phyloP scores from a whole-genome alignment of 305 asterid genomes.

The Fraxinus baroniana region DNA sequence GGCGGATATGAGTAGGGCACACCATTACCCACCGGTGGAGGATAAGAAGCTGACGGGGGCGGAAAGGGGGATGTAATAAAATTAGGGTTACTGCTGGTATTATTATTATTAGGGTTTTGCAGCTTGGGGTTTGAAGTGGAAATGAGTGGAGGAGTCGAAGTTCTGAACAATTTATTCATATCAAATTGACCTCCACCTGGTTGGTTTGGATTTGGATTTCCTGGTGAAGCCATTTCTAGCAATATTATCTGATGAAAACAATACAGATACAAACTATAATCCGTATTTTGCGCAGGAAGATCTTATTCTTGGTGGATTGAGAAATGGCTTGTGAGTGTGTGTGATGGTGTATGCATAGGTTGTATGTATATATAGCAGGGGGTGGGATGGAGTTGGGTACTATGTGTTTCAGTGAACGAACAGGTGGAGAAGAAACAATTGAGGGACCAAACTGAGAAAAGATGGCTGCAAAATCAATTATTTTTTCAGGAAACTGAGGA shows the following conservation, averaged over 20 bases:
- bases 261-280: background rate
- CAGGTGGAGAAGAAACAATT: slow-evolving; percentile 27
- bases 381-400: background rate
- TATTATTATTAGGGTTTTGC: slow-evolving; percentile 38
- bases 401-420: slow-evolving; percentile 28
- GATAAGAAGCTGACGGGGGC: slow-evolving; percentile 68
- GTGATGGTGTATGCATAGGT: background rate
- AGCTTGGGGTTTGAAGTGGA: slow-evolving; percentile 44
- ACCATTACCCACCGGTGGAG: slow-evolving; percentile 57
- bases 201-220: slow-evolving; percentile 44
- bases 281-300: background rate
- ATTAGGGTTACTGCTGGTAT: slow-evolving; percentile 13
- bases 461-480: background rate
- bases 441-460: slow-evolving; percentile 26
- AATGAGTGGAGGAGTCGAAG: slow-evolving; percentile 33
- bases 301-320: slow-evolving; percentile 14
- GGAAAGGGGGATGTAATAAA: slow-evolving; percentile 22
- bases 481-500: background rate
- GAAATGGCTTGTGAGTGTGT: background rate
- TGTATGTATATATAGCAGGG: slow-evolving; percentile 4
- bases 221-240: slow-evolving; percentile 45
- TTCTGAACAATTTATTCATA: slow-evolving; percentile 63
- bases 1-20: slow-evolving; percentile 47
- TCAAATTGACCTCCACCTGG: slow-evolving; percentile 62
- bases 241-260: slow-evolving; percentile 29